Percentiles rank a stretch among this genome's conserved stretches.
phyloP scores from a whole-genome alignment of 2,329 filamentous ascomycete genomes.

The Ascochyta pisi region DNA sequence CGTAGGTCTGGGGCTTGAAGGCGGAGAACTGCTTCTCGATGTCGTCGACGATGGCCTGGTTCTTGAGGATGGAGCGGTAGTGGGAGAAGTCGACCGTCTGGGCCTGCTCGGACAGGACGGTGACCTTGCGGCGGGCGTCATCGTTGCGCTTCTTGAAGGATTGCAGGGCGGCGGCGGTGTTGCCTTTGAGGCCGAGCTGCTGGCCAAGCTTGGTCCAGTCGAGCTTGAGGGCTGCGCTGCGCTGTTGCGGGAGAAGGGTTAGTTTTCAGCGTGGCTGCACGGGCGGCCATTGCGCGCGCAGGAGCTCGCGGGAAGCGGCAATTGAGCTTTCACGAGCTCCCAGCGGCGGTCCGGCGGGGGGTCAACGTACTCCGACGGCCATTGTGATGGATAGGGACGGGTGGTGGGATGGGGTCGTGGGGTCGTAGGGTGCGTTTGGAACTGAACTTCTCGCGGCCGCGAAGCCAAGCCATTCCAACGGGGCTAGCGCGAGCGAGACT shows the following conservation, averaged over 20 bases:
- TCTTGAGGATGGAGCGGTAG: constrained; percentile 93
- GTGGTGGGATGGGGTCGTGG: constrained; percentile 35
- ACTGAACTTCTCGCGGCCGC: constrained; percentile 15
- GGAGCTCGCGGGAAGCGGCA: constrained; percentile 38
- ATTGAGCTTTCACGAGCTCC: constrained; percentile 39
- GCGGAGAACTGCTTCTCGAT: constrained; percentile 93
- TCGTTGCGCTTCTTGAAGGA: constrained; percentile 99
- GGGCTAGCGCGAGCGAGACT: constrained; percentile 1
- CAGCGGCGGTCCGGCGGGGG: constrained; percentile 18
- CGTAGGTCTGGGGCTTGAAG: constrained; percentile 94
- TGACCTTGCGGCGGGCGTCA: constrained; percentile 93
- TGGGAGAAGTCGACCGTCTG: constrained; percentile 90
- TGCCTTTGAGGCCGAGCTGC: constrained; percentile 94
- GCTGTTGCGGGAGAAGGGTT: constrained; percentile 62
- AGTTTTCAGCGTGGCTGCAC: constrained; percentile 36
- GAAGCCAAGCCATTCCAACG: background rate
- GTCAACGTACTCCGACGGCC: constrained; percentile 52
- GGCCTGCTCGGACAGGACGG: constrained; percentile 80
- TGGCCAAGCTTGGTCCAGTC: constrained; percentile 96
- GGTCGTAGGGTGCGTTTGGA: constrained; percentile 13
- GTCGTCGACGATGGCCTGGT: constrained; percentile 93
- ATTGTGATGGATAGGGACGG: constrained; percentile 52
- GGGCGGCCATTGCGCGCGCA: constrained; percentile 37
- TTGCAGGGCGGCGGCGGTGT: constrained; percentile 88
- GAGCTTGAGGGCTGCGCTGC: constrained; percentile 98